Conservation (phyloP, 305 asterid genomes). For the Fraxinus velutina region DNA sequence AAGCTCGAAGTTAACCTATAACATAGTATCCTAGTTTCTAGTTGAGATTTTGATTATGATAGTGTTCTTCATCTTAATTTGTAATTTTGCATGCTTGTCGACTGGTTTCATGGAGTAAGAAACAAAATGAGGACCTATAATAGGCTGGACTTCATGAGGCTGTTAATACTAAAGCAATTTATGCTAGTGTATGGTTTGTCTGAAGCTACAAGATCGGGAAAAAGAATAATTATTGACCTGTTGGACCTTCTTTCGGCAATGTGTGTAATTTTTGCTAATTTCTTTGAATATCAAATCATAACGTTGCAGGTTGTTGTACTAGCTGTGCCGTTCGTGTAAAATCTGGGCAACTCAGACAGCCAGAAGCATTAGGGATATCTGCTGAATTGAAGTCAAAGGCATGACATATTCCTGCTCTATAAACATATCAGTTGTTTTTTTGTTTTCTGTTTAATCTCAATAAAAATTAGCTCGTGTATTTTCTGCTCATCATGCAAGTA, state of each 20-base stretch:
- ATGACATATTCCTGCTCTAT: constrained; percentile 4
- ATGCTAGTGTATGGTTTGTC: not conserved
- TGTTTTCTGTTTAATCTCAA: not conserved
- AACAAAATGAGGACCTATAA: not conserved
- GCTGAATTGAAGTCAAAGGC: constrained; percentile 79
- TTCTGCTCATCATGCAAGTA: not conserved
- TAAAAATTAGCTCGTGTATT: not conserved
- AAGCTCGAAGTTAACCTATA: not conserved
- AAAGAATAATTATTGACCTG: not conserved
- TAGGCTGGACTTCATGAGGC: not conserved
- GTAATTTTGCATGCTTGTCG: not conserved
- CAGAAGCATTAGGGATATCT: constrained; percentile 93
- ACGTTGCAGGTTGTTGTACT: constrained; percentile 79
- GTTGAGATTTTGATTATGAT: not conserved
- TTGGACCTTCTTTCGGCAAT: not conserved
- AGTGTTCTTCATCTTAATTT: not conserved
- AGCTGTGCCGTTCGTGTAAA: constrained; percentile 95
- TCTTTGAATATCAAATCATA: constrained; percentile 9
- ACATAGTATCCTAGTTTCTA: not conserved
- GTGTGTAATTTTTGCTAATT: not conserved
- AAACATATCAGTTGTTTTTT: not conserved
- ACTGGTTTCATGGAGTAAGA: not conserved
- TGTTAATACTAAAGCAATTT: not conserved
- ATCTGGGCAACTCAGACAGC: constrained; percentile 89
- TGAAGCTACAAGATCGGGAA: not conserved